A percentile compares a stretch with the other conserved stretches of the same genome.
These are phyloP conservation scores for Aspergillus japonicus DNA, from an alignment of 2,329 filamentous ascomycete genomes.

Conservation along the genomic window DNA sequence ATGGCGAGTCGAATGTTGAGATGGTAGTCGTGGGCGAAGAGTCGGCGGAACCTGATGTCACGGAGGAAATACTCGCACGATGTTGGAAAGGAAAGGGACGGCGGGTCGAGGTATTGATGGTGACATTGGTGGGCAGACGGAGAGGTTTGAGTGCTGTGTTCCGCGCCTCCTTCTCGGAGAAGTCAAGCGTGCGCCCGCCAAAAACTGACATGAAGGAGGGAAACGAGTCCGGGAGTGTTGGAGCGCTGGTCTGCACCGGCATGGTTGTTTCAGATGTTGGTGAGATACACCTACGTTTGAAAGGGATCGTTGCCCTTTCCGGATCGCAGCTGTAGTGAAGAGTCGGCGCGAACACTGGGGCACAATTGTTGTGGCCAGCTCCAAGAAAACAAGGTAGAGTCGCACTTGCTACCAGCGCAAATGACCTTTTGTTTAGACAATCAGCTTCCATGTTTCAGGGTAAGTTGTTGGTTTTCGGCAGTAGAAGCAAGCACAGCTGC, in stretches of 20 bases:
- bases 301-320: conserved; percentile 28
- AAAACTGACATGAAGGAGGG: conserved; percentile 56
- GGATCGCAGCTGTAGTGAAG: conserved; percentile 27
- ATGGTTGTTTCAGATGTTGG: conserved; percentile 28
- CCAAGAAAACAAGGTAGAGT: conserved; percentile 25
- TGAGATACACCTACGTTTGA: conserved; percentile 30
- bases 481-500: conserved; percentile 26
- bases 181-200: conserved; percentile 38
- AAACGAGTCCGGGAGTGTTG: conserved; percentile 46
- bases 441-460: conserved; percentile 30
- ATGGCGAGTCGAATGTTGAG: conserved; percentile 88
- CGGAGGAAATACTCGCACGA: conserved; percentile 45
- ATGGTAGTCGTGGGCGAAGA: conserved; percentile 94
- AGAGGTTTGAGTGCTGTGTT: conserved; percentile 25
- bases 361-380: conserved; percentile 30
- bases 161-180: conserved; percentile 30
- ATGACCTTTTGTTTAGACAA: conserved; percentile 35
- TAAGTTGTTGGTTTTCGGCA: conserved; percentile 12
- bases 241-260: conserved; percentile 42
- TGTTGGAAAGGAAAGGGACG: conserved; percentile 36
- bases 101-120: conserved; percentile 24
- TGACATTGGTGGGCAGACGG: conserved; percentile 28
- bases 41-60: conserved; percentile 76
- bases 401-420: conserved; percentile 44
- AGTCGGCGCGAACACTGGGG: conserved; percentile 24